Percentiles rank a stretch among this genome's conserved stretches.
Evolutionary conservation across 2,329 filamentous ascomycete genomes (phyloP).

Genomic region (Cordyceps fumosorosea): DNA sequence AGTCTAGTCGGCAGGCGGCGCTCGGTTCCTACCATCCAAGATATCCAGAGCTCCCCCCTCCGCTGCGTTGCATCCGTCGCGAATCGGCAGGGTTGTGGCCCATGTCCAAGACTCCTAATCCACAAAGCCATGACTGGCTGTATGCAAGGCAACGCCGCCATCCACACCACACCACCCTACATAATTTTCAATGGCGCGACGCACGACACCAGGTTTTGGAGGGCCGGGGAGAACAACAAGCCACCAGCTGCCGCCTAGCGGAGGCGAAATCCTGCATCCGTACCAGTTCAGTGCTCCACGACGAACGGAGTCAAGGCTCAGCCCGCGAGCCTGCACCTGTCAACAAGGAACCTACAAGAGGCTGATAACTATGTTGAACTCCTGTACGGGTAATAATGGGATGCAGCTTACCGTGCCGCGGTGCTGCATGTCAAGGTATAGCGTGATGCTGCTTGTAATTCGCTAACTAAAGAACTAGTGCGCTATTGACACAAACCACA

Average conservation of each 20-base stretch:
- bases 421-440: not conserved
- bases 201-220: constrained; percentile 1
- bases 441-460: not conserved
- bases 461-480: not conserved
- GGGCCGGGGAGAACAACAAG: not conserved
- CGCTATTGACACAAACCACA: not conserved
- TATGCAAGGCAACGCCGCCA: constrained; percentile 2
- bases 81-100: constrained; percentile 2
- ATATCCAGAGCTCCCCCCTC: not conserved
- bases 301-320: not conserved
- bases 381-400: not conserved
- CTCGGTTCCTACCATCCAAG: not conserved
- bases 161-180: not conserved
- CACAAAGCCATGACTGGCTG: not conserved
- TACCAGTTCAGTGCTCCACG: not conserved
- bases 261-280: not conserved
- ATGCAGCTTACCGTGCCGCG: not conserved
- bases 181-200: not conserved
- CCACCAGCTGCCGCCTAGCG: not conserved
- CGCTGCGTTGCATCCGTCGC: constrained; percentile 6
- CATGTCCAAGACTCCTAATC: not conserved
- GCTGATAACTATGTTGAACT: not conserved
- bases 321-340: not conserved
- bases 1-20: constrained; percentile 1
- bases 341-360: not conserved